A percentile compares a stretch with the other conserved stretches of the same genome.
phyloP scores from a whole-genome alignment of 2,329 filamentous ascomycete species.

The Lomentospora prolificans region DNA sequence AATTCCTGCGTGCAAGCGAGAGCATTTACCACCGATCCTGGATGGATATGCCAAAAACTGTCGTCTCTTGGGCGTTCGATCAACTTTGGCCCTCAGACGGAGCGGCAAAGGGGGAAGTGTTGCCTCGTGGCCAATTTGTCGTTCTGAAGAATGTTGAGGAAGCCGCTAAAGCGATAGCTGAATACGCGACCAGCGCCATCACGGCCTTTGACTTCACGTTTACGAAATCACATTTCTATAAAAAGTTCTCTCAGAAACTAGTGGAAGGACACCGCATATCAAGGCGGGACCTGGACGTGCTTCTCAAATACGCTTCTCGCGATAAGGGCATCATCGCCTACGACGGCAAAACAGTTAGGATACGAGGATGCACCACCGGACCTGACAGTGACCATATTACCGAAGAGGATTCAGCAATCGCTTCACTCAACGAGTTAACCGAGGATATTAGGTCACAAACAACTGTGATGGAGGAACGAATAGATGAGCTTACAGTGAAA shows the following conservation, averaged over 20 bases:
- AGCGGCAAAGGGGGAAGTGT: constrained; percentile 37
- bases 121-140: constrained; percentile 55
- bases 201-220: constrained; percentile 58
- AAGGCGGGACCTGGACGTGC: constrained; percentile 54
- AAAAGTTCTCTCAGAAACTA: constrained; percentile 44
- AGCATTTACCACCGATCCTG: constrained; percentile 66
- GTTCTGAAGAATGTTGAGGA: constrained; percentile 53
- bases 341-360: constrained; percentile 64
- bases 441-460: constrained; percentile 66
- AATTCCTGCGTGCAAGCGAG: constrained; percentile 55
- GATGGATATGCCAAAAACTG: constrained; percentile 57
- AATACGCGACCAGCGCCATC: constrained; percentile 29
- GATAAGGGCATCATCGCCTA: constrained; percentile 51
- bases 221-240: constrained; percentile 53
- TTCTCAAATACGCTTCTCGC: constrained; percentile 60
- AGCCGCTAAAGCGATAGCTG: constrained; percentile 43
- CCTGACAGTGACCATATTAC: constrained; percentile 46
- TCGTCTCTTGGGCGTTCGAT: constrained; percentile 66
- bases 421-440: constrained; percentile 71
- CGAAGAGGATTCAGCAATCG: constrained; percentile 71
- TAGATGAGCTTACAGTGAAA: constrained; percentile 52
- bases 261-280: constrained; percentile 42
- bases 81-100: constrained; percentile 54
- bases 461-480: constrained; percentile 52
- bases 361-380: constrained; percentile 40